Base-by-base conservation (phyloP, 768 basidiomycete genomes). In the Tricholoma flavovirens region DNA sequence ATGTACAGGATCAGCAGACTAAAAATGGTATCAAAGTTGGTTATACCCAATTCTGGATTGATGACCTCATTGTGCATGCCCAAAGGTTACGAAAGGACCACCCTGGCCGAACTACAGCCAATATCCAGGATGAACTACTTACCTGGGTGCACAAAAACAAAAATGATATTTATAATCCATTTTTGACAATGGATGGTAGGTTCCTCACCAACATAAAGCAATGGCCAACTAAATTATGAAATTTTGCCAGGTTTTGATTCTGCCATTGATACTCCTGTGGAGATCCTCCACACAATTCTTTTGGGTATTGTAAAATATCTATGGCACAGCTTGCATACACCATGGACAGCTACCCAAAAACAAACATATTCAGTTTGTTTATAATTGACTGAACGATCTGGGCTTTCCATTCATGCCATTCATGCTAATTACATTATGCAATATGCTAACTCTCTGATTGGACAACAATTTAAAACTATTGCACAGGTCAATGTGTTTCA, bases 221-320 rank as follows among this genome's bases (percentile, higher is more conserved):
- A 15, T 33, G n/a, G n/a, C n/a, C n/a, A n/a, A n/a, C n/a, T n/a
- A n/a, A n/a, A n/a, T 33, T 33, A 33, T 33, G 9, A 43, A 32
- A 29, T 2, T 30, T 22, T 38, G n/a, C 45, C 56, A 69, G 72
- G 66, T 2, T 68, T 69, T 38, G 68, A 75, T 61, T 59, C 63
- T 5, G 19, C 33, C 22, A 22, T 22, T 11, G 21, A 75, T 61
- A 75, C 73, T 1, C 73, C 76, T 1, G 65, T 76, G 7, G 77
- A 80, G 63, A 63, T 78, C 6, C 69, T 80, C 0, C 77, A 80
- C 55, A 76, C 75, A 1, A 66, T 75, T 29, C 64, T 78, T 0
- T 69, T 79, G 14, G 77, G 78, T 0, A 54, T 74, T 29, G 66
- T 71, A 22, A 79, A 78, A 57, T 79, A 78, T 61, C 32, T 68